These are phyloP conservation scores for Eucalyptus tenuipes DNA, from an alignment of 345 rosid species.

Conservation along the genomic window DNA sequence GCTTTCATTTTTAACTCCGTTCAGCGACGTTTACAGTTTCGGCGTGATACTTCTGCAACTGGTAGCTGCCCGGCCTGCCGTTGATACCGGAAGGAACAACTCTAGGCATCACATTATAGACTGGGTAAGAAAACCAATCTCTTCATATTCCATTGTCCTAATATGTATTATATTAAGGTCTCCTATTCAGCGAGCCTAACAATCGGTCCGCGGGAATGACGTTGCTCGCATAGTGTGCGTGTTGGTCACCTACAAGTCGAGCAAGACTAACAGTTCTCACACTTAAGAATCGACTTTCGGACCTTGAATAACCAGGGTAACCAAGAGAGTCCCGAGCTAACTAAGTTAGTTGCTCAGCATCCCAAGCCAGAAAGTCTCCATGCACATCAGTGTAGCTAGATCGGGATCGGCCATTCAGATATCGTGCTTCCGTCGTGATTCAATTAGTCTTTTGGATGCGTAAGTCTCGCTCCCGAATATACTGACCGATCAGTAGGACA, in stretches of 20 bases:
- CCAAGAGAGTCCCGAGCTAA: neutral
- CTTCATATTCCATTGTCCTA: neutral
- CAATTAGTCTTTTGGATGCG: neutral
- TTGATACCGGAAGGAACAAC: conserved; percentile 9
- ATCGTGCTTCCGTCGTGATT: neutral
- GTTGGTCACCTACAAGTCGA: neutral
- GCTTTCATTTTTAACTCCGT: conserved; percentile 38
- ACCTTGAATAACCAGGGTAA: neutral
- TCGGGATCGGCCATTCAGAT: neutral
- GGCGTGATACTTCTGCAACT: conserved; percentile 63
- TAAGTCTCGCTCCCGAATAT: neutral
- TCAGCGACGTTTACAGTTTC: conserved; percentile 47
- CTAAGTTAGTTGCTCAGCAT: neutral
- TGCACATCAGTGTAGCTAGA: neutral
- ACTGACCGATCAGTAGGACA: neutral
- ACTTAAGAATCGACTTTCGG: neutral
- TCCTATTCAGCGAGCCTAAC: neutral
- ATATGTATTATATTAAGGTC: neutral
- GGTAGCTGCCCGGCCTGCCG: conserved; percentile 32
- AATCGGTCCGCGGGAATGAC: neutral
- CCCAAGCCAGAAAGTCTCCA: neutral
- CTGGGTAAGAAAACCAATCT: conserved; percentile 27
- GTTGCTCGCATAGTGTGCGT: neutral
- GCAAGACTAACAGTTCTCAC: neutral
- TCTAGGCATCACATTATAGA: conserved; percentile 32